Base-by-base conservation (phyloP, 2,329 filamentous ascomycete species). In the Fusarium incarnatum region DNA sequence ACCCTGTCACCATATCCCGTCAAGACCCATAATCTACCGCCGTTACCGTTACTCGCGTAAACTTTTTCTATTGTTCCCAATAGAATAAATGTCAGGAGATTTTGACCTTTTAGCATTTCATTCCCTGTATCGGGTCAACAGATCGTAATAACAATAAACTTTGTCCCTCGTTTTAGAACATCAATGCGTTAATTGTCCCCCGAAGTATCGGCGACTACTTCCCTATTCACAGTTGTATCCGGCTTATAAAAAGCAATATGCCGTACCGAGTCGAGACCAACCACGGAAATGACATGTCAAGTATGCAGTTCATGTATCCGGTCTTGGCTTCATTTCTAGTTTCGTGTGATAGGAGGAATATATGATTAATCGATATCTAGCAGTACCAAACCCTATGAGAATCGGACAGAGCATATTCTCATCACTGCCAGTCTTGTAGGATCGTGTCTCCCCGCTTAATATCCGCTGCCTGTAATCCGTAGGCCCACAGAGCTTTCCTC, bases 401-500 rank as follows among this genome's bases (percentile, higher is more conserved):
- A 37, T 37, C 34, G 34, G 18, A 12, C 34, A 37, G 34, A 37
- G 0, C 18, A 37, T 37, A 37, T 18, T 20, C 28, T 23, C 15
- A 18, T 70, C 58, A 79, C 56, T 75, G 67, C 77, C 74, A 78
- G 32, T 77, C 48, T 47, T 54, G 60, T 57, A 79, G 45, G 16
- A 58, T 48, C 3, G 78, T 79, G 25, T 79, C 78, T 13, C 62
- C 67, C 22, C 50, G 60, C 48, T 72, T 58, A 45, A 79, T 71
- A n/a, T 59, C 55, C 2, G 75, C 73, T 10, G 70, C 75, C 11
- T 67, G 47, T 18, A 79, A 37, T 2, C 76, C 71, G 45, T 79
- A 79, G 12, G 54, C 64, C 79, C 80, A 82, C 57, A 81, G 28
- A 18, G 64, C 56, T 23, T 64, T 76, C 42, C 77, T 73, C 55